Evolutionary conservation across 2,329 filamentous ascomycete genomes (phyloP).

Genomic region (Allantophomopsis lycopodina): DNA sequence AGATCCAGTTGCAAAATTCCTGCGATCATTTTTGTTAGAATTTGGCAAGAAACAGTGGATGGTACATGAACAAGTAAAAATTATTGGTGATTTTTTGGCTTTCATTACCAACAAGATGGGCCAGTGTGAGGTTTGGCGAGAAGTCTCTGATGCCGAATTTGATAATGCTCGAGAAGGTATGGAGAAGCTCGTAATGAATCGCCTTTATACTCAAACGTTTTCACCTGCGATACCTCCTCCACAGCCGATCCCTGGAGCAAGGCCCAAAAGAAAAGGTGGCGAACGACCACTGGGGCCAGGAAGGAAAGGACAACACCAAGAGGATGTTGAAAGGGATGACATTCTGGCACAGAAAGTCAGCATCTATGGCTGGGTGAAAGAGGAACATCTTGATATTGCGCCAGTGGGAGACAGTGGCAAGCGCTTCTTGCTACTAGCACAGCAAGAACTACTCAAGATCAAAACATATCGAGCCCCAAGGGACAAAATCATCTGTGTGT

Average conservation of each 20-base stretch:
- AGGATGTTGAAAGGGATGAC: conserved; percentile 93
- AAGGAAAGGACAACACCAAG: conserved; percentile 88
- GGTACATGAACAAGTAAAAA: conserved; percentile 99
- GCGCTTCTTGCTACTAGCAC: conserved; percentile 77
- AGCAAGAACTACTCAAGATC: conserved; percentile 92
- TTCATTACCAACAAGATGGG: conserved; percentile 99
- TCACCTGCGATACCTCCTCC: conserved; percentile 82
- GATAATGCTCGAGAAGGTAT: conserved; percentile 97
- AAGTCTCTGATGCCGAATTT: conserved; percentile 91
- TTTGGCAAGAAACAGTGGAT: conserved; percentile 98
- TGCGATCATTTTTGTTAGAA: conserved; percentile 87
- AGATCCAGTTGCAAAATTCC: conserved; percentile 91
- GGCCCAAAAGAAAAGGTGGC: conserved; percentile 53
- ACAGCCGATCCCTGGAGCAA: conserved; percentile 55
- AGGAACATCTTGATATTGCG: conserved; percentile 88
- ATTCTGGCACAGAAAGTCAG: conserved; percentile 93
- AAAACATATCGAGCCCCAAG: conserved; percentile 92
- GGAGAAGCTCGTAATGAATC: conserved; percentile 99
- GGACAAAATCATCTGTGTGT: conserved; percentile 95
- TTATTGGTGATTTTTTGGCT: conserved; percentile 88
- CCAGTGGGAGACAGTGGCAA: conserved; percentile 73
- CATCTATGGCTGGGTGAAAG: conserved; percentile 89
- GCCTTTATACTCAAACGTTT: conserved; percentile 90
- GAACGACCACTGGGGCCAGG: conserved; percentile 65
- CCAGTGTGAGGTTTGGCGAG: conserved; percentile 89